Conservation (phyloP, 2,329 filamentous ascomycete genomes). For the Sclerotinia sclerotiorum region DNA sequence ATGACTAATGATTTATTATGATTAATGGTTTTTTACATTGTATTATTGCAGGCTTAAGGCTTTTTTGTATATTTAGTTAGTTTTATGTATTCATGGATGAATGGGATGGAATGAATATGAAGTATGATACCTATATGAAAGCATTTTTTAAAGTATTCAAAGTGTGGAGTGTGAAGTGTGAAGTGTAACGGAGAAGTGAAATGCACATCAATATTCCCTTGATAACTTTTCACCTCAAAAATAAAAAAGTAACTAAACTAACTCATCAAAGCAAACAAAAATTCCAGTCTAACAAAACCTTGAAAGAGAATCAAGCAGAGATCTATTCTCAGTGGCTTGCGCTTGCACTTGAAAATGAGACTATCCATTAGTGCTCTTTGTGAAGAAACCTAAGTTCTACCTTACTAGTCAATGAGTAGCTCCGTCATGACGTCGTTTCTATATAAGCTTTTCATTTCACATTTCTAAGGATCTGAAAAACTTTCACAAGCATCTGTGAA, state of each 20-base stretch:
- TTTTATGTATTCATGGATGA: not conserved
- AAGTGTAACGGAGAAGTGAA: not conserved
- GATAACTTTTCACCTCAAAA: not conserved
- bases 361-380: not conserved
- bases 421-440: not conserved
- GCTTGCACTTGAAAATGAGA: not conserved
- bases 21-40: not conserved
- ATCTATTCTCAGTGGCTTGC: not conserved
- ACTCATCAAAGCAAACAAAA: not conserved
- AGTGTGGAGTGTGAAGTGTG: too few species aligned
- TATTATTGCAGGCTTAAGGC: not conserved
- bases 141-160: not conserved
- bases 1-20: conserved; percentile 7
- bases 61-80: conserved; percentile 11
- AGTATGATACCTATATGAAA: not conserved
- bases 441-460: not conserved
- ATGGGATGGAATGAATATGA: not conserved
- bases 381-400: not conserved
- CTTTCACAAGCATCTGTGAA: not conserved
- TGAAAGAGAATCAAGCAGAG: not conserved
- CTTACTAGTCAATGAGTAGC: not conserved
- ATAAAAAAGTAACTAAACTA: not conserved
- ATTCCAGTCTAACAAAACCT: not conserved
- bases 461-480: not conserved
- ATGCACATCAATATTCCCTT: not conserved